Evolutionary conservation across 139 green algal genomes (phyloP), one percentile per base, ranked within the genome.

Genomic region (Ettlia oleoabundans): DNA sequence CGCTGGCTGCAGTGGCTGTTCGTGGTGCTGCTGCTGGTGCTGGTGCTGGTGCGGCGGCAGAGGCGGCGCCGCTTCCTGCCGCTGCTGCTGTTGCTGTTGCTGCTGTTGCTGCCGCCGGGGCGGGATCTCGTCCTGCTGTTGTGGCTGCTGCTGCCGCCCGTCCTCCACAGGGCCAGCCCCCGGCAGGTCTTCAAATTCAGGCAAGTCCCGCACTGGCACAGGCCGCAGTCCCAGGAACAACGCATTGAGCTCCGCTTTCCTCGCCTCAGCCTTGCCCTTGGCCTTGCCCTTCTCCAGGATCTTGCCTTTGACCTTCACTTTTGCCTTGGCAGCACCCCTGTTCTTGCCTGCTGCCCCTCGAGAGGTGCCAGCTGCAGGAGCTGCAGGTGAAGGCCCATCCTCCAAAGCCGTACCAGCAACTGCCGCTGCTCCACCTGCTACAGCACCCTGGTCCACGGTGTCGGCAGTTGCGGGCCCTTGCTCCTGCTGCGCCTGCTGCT

Each of bases 141-240:
- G 47, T 21, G 6, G 32, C 67, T 61, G 67, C 67, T 55, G 67
- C 40, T 26, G 40, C 8, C 18, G 67, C 38, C 30, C 38, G 18
- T 37, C 24, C 22, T 58, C 24, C 15, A 2, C 41, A 19, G 28
- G 32, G 6, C 7, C 67, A 24, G 10, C 67, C 24, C 13, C 67
- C 4, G 51, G 37, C 9, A 53, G 33, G 10, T 82, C 58, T n/a
- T 70, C 40, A 43, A 81, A 71, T 7, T 70, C 58, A 8, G 28
- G 28, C 75, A 72, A n/a, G 28, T 71, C 61, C 18, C 1, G 2
- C 38, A 58, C 30, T 2, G 40, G 58, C 58, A 82, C 76, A 1
- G 66, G 66, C 8, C 71, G 70, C 66, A 84, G 71, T 32, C 22
- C n/a, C 24, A 47, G 70, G 10, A 84, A 62, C 32, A 61, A 18